Conservation (phyloP, 805 yeast species). For the Citeromyces matritensis region DNA sequence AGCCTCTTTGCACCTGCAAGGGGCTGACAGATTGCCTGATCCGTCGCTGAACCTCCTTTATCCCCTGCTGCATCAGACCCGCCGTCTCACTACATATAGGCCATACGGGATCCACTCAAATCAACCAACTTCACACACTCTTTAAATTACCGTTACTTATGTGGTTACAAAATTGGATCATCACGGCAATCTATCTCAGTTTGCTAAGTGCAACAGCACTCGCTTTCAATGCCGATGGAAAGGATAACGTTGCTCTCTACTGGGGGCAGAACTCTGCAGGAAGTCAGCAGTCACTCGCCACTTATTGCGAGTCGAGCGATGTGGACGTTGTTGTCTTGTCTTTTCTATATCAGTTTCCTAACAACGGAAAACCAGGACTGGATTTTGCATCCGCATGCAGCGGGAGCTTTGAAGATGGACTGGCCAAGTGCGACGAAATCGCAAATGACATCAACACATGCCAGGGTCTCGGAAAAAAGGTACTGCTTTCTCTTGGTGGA, state of each 20-base stretch:
- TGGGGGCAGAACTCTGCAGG: constrained; percentile 82
- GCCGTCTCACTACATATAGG: too few species aligned
- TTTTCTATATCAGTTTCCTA: constrained; percentile 51
- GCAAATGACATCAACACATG: constrained; percentile 60
- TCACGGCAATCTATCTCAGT: background rate
- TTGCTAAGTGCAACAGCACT: constrained; percentile 3
- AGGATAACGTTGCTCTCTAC: constrained; percentile 57
- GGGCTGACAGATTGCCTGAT: too few species aligned
- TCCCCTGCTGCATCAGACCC: too few species aligned
- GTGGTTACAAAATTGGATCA: too few species aligned
- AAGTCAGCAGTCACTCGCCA: constrained; percentile 24
- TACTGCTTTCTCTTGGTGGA: constrained; percentile 70
- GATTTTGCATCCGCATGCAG: constrained; percentile 44
- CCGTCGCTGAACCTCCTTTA: too few species aligned
- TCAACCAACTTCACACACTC: too few species aligned
- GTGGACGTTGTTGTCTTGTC: constrained; percentile 65
- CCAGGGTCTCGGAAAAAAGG: constrained; percentile 65
- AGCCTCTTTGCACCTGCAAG: too few species aligned
- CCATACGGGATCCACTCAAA: too few species aligned
- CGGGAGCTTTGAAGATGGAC: constrained; percentile 23
- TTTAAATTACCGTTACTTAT: too few species aligned
- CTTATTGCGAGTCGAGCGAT: constrained; percentile 52
- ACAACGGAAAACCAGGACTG: constrained; percentile 17
- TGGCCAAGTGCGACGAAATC: constrained; percentile 21
- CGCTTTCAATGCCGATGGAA: constrained; percentile 20